These are phyloP conservation scores for Prunella vulgaris DNA, from an alignment of 257 asterid genomes.

Conservation along the genomic window DNA sequence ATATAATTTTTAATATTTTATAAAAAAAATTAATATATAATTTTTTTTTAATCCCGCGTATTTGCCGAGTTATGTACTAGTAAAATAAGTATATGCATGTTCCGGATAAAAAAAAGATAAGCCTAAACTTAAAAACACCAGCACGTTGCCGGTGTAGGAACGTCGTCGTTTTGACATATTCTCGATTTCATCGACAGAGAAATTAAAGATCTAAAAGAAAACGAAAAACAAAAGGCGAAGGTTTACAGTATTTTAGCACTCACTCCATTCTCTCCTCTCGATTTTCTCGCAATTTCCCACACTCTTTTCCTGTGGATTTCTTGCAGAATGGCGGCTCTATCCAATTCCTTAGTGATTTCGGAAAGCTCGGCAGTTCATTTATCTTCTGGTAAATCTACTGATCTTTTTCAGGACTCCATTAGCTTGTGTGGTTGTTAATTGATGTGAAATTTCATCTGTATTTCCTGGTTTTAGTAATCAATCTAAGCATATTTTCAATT, in stretches of 20 bases:
- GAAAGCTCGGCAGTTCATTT: slow-evolving; percentile 20
- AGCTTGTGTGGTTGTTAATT: background rate
- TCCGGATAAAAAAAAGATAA: background rate
- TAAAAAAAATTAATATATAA: too few species aligned
- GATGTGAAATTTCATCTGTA: background rate
- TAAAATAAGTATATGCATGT: too few species aligned
- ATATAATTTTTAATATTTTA: too few species aligned
- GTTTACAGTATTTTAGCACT: background rate
- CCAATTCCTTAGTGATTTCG: slow-evolving; percentile 33
- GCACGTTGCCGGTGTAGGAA: background rate
- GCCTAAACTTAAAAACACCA: background rate
- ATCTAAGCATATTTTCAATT: background rate
- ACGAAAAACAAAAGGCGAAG: background rate
- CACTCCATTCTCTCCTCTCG: slow-evolving; percentile 12
- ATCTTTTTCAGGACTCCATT: background rate
- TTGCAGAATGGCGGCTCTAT: slow-evolving; percentile 34
- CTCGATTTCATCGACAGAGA: slow-evolving; percentile 31
- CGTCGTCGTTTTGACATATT: slow-evolving; percentile 15
- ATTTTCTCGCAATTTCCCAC: slow-evolving; percentile 24
- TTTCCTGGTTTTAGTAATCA: background rate
- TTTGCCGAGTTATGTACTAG: too few species aligned
- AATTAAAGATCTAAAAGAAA: background rate
- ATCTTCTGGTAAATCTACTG: slow-evolving; percentile 35
- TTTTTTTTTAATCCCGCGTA: too few species aligned
- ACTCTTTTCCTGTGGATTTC: slow-evolving; percentile 5